Conservation (phyloP, 345 rosid genomes). For the Aquilaria malaccensis region DNA sequence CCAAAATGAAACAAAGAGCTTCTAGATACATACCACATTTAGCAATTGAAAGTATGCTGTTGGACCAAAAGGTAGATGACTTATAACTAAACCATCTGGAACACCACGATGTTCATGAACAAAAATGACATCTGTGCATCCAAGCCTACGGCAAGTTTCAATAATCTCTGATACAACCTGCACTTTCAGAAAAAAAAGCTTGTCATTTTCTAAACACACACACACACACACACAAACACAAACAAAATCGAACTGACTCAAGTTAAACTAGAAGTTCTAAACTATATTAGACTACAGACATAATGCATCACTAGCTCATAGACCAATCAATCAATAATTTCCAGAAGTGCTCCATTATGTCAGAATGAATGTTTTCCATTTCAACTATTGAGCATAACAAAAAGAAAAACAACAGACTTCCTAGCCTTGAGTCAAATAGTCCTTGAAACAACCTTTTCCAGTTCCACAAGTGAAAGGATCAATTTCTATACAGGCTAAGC, state of each 20-base stretch:
- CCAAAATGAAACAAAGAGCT: conserved; percentile 7
- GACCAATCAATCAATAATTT: not conserved
- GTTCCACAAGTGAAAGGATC: no score
- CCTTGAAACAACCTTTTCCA: no score
- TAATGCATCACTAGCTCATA: not conserved
- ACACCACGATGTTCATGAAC: conserved; percentile 90
- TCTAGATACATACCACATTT: conserved; percentile 67
- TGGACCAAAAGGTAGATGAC: conserved; percentile 95
- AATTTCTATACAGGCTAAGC: no score
- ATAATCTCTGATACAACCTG: conserved; percentile 90
- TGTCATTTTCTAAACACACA: not conserved
- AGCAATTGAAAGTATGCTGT: conserved; percentile 85
- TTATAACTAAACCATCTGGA: conserved; percentile 74
- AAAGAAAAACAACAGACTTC: no score
- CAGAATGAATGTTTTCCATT: no score
- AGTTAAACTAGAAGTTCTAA: not conserved
- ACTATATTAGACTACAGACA: no score
- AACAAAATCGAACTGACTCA: not conserved
- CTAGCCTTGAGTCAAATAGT: no score
- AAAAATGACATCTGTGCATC: conserved; percentile 82
- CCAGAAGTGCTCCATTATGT: not conserved
- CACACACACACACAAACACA: not conserved
- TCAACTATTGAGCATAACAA: no score
- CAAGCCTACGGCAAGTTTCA: conserved; percentile 81
- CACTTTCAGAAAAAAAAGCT: conserved; percentile 9